These are phyloP conservation scores for Dactylonectria macrodidyma DNA, from an alignment of 2,329 filamentous ascomycete species.

Conservation along the genomic window DNA sequence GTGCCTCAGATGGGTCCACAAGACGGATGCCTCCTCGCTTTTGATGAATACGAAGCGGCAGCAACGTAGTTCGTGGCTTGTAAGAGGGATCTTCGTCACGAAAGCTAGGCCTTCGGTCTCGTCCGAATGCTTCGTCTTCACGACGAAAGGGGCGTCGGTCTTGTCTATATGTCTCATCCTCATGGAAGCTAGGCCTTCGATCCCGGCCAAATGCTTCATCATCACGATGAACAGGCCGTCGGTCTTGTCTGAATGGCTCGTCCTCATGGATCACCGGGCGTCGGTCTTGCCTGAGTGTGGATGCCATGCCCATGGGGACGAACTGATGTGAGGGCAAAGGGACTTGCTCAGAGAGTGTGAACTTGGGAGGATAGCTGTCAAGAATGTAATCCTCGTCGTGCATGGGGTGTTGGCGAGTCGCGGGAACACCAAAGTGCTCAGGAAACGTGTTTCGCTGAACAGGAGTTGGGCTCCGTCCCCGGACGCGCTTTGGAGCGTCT, in stretches of 20 bases:
- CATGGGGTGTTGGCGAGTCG: constrained; percentile 8
- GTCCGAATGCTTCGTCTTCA: constrained; percentile 25
- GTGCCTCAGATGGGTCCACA: constrained; percentile 34
- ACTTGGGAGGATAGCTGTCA: constrained; percentile 8
- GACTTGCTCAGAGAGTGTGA: neutral
- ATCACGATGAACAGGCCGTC: constrained; percentile 9
- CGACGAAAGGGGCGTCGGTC: constrained; percentile 12
- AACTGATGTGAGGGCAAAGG: neutral
- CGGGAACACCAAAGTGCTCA: constrained; percentile 30
- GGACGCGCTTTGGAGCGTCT: constrained; percentile 22
- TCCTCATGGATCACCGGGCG: constrained; percentile 23
- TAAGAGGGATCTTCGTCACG: constrained; percentile 25
- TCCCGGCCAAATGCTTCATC: constrained; percentile 26
- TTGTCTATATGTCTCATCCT: constrained; percentile 28
- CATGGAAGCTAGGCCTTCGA: constrained; percentile 4
- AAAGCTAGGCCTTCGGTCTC: constrained; percentile 11
- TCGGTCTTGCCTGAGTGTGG: constrained; percentile 18
- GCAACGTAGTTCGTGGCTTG: constrained; percentile 22
- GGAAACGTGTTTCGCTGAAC: constrained; percentile 29
- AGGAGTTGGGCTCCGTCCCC: constrained; percentile 30
- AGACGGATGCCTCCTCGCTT: constrained; percentile 30
- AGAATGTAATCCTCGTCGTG: neutral
- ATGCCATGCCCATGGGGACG: neutral
- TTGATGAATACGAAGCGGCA: constrained; percentile 40
- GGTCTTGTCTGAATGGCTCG: constrained; percentile 19